Conservation (phyloP, 148 eudicot species). For the Fagopyrum tataricum region DNA sequence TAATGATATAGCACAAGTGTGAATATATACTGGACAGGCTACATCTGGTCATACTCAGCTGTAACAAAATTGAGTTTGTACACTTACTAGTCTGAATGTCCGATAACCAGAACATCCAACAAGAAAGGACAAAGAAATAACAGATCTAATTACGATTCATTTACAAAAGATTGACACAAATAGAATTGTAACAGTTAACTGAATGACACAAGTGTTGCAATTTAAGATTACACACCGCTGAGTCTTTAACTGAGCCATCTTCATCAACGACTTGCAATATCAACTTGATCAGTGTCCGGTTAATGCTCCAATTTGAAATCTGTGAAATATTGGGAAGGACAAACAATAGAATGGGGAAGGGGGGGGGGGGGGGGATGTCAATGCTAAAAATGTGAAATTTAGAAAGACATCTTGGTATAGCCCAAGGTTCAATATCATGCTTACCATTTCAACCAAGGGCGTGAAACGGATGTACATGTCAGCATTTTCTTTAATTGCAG, state of each 20-base stretch:
- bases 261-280: constrained; percentile 66
- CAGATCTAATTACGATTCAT: not conserved
- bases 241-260: constrained; percentile 85
- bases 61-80: not conserved
- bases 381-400: not conserved
- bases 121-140: not conserved
- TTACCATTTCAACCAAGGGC: constrained; percentile 72
- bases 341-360: constrained; percentile 16
- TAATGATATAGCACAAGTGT: not conserved
- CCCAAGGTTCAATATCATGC: constrained; percentile 6
- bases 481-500: constrained; percentile 65
- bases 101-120: not conserved
- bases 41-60: not conserved
- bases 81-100: not conserved
- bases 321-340: constrained; percentile 23
- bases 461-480: constrained; percentile 66
- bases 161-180: not conserved
- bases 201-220: not conserved
- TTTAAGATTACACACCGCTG: constrained; percentile 53
- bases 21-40: not conserved
- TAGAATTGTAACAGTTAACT: not conserved
- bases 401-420: not conserved
- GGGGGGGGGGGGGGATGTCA: not conserved
- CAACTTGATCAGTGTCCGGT: constrained; percentile 50
- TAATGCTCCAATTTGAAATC: constrained; percentile 64